Base-by-base conservation (phyloP, 2,329 filamentous ascomycete genomes). In the Calonectria multiphialidica region DNA sequence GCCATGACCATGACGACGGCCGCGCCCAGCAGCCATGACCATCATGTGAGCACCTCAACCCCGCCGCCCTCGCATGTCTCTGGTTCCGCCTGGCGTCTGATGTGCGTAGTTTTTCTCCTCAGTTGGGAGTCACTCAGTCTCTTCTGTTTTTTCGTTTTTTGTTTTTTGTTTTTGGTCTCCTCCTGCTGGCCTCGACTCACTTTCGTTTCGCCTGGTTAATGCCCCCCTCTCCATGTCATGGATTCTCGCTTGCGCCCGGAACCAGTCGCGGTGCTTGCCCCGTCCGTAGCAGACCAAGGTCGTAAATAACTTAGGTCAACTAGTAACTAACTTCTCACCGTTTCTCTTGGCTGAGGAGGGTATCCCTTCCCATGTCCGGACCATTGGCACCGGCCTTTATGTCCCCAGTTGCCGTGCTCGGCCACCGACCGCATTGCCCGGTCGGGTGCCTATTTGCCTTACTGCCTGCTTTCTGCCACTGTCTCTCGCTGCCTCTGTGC, bases 41-140 rank as follows among this genome's bases (percentile, higher is more conserved):
- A 47, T 47, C 77, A 78, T 78, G 77, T 78, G 77, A 74, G 57
- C 35, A 55, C 61, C 8, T 61, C 55, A 50, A 50, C 42, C 59
- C 55, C 62, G 66, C 70, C 69, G 50, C 66, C 71, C 53, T 40
- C 53, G 53, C 53, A 40, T 57, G 50, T 76, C 64, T 66, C 55
- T 66, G 64, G 49, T 35, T 66, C 64, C 30, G 55, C 57, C 42
- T 50, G 44, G 55, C 23, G 23, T 23, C 49, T 47, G 33, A 10
- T 21, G 35, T 37, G 53, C 53, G 53, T 57, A 40, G 53, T 40
- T 57, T 57, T 57, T 25, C 53, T 57, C 33, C 53, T 15, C 21
- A 15, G 33, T 12, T 21, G 9, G 30, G 7, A 5, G 13, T 23
- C n/a, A n/a, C n/a, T 55, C 49, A n/a, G 33, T 55, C 35, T 55